phyloP scores from a whole-genome alignment of 371 early-diverging fungal genomes.

The Mucor irregularis region DNA sequence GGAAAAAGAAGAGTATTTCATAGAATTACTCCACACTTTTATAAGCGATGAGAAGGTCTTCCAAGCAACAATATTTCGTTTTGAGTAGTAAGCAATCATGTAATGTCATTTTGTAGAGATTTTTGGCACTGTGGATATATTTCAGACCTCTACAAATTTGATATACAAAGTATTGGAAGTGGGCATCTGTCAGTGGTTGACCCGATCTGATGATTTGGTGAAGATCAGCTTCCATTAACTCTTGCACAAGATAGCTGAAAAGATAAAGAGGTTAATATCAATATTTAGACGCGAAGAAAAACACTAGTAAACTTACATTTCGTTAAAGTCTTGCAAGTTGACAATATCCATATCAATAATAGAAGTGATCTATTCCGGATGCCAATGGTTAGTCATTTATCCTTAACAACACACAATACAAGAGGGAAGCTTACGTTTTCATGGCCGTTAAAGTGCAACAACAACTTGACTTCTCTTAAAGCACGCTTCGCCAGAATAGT shows the following conservation, averaged over 20 bases:
- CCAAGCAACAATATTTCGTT: no score
- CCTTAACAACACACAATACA: no score
- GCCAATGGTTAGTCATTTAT: no score
- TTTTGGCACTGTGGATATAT: conserved; percentile 98
- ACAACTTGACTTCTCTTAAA: conserved; percentile 85
- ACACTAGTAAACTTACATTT: conserved; percentile 85
- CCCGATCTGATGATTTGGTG: conserved; percentile 97
- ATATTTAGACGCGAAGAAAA: no score
- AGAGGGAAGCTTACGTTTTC: conserved; percentile 89
- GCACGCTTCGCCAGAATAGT: conserved; percentile 84
- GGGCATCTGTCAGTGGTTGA: conserved; percentile 95
- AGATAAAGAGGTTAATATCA: no score
- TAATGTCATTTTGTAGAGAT: no score
- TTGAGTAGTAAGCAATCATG: no score
- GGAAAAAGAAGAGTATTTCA: no score
- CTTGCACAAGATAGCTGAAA: conserved; percentile 77
- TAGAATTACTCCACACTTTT: no score
- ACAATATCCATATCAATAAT: conserved; percentile 63
- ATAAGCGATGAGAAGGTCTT: no score
- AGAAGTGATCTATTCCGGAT: conserved; percentile 84
- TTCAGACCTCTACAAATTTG: conserved; percentile 97
- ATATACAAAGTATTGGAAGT: conserved; percentile 98
- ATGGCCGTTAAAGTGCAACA: conserved; percentile 88
- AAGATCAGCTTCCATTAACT: conserved; percentile 98
- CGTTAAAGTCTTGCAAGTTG: conserved; percentile 71